A percentile compares a stretch with the other conserved stretches of the same genome.
Evolutionary conservation across 2,329 filamentous ascomycete genomes (phyloP).

Genomic region (Xylariaceae sp.): DNA sequence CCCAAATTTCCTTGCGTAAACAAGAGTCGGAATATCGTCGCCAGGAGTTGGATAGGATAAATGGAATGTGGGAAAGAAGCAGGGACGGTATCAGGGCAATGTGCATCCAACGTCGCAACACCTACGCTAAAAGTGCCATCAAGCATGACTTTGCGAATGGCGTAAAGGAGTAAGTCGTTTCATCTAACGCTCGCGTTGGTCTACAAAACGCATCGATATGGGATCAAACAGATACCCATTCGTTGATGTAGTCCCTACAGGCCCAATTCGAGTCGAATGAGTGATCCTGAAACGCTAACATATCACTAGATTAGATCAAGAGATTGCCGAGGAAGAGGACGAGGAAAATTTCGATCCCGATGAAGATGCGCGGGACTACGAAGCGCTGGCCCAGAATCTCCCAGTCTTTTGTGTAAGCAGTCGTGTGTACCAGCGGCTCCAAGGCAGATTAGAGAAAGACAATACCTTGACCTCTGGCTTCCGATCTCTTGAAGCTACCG

Average conservation of each 20-base stretch:
- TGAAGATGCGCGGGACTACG: conserved; percentile 52
- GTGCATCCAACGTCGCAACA: conserved; percentile 52
- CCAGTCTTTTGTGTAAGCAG: conserved; percentile 62
- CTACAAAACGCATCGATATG: neutral
- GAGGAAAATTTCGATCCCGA: conserved; percentile 51
- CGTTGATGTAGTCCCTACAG: neutral
- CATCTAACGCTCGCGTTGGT: neutral
- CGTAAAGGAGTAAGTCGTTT: conserved; percentile 44
- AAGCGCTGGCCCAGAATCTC: conserved; percentile 48
- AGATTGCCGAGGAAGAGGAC: conserved; percentile 44
- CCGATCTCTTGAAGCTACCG: conserved; percentile 47
- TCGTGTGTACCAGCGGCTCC: conserved; percentile 58
- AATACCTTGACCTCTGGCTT: conserved; percentile 47
- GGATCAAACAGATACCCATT: too few relatives aligned
- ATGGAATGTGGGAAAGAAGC: conserved; percentile 24
- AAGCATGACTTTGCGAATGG: conserved; percentile 55
- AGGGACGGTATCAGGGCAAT: conserved; percentile 32
- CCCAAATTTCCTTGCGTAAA: conserved; percentile 29
- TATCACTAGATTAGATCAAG: conserved; percentile 46
- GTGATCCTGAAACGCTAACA: conserved; percentile 4
- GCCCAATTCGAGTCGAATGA: neutral
- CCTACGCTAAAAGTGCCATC: conserved; percentile 50
- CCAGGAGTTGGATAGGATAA: conserved; percentile 33
- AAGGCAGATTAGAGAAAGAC: conserved; percentile 50
- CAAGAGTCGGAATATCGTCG: conserved; percentile 31